Conservation (phyloP, 1,284 basidiomycete species). For the Leccinum griseonigrum region DNA sequence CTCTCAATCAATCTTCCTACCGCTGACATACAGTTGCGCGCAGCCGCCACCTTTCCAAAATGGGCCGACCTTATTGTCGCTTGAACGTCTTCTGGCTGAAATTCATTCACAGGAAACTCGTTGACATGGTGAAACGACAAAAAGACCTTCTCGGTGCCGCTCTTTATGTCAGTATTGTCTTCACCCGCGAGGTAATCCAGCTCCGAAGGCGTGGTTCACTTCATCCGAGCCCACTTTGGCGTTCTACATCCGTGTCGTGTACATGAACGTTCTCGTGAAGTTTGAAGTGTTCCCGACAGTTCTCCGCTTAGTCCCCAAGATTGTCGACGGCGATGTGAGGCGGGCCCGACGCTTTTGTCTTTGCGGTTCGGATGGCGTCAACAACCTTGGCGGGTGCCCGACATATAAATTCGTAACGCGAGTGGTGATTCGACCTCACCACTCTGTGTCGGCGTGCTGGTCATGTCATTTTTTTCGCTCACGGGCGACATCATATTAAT, state of each 20-base stretch:
- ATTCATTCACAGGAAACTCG: conserved; percentile 36
- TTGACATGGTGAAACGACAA: conserved; percentile 60
- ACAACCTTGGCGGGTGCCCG: conserved; percentile 22
- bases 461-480: conserved; percentile 44
- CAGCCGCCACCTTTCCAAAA: conserved; percentile 19
- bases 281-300: conserved; percentile 28
- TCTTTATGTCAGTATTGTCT: conserved; percentile 43
- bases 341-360: conserved; percentile 37
- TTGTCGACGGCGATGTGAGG: conserved; percentile 31
- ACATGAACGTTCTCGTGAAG: conserved; percentile 27
- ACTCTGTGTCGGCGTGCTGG: conserved; percentile 32
- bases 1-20: conserved; percentile 8
- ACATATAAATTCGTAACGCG: conserved; percentile 31
- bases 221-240: conserved; percentile 17
- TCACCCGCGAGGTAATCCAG: conserved; percentile 36
- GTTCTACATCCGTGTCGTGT: conserved; percentile 30
- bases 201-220: conserved; percentile 20
- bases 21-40: neutral
- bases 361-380: conserved; percentile 23
- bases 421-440: conserved; percentile 12
- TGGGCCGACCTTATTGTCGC: conserved; percentile 28
- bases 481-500: conserved; percentile 52
- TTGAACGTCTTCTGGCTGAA: conserved; percentile 13
- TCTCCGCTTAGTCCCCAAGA: conserved; percentile 29
- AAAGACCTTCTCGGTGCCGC: conserved; percentile 38